phyloP scores from a whole-genome alignment of 164 flowering plant genomes.

The Saururus chinensis region DNA sequence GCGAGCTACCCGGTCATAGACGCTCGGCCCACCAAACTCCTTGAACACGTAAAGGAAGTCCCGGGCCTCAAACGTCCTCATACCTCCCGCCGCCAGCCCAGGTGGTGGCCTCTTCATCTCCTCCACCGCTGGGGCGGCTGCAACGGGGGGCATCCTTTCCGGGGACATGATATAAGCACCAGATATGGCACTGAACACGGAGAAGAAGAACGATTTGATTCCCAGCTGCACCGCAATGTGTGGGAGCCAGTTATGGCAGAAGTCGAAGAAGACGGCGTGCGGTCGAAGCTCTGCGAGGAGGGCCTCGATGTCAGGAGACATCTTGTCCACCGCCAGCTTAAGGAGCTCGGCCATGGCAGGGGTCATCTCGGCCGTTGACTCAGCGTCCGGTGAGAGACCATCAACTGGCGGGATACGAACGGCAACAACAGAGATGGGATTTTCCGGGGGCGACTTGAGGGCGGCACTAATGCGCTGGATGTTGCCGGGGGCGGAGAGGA shows the following conservation, averaged over 20 bases:
- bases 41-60: slow-evolving; percentile 9
- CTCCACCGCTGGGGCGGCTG: background rate
- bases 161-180: slow-evolving; percentile 9
- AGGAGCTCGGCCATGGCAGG: slow-evolving; percentile 20
- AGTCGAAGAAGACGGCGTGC: slow-evolving; percentile 1
- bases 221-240: background rate
- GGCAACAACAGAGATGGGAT: slow-evolving; percentile 1
- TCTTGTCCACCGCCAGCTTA: background rate
- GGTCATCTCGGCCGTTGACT: slow-evolving; percentile 10
- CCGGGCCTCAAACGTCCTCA: slow-evolving; percentile 11
- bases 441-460: slow-evolving; percentile 1
- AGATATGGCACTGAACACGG: slow-evolving; percentile 9
- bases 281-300: background rate
- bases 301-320: background rate
- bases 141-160: background rate
- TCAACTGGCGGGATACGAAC: slow-evolving; percentile 16
- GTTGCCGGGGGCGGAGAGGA: slow-evolving; percentile 4
- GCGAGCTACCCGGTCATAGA: background rate
- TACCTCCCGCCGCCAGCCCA: slow-evolving; percentile 11
- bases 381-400: slow-evolving; percentile 13
- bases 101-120: slow-evolving; percentile 16
- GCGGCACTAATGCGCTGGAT: slow-evolving; percentile 3
- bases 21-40: slow-evolving; percentile 9
- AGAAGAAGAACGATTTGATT: slow-evolving; percentile 3
- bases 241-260: slow-evolving; percentile 2